phyloP scores from a whole-genome alignment of 768 basidiomycete species.

The Paxillus involutus region DNA sequence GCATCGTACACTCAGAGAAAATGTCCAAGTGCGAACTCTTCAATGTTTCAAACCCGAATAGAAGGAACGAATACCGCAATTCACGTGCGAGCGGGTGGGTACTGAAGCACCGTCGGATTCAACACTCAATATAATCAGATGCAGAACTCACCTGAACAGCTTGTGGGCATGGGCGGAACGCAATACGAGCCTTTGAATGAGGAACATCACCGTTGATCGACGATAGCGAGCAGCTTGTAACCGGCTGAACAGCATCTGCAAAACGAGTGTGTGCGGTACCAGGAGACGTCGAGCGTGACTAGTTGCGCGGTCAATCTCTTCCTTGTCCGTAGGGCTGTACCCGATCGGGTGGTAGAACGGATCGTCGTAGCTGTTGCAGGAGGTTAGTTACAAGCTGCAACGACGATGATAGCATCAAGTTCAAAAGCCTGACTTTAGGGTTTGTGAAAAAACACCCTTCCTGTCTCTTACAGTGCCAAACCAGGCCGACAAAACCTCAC shows the following conservation, averaged over 20 bases:
- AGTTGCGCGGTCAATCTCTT: constrained; percentile 71
- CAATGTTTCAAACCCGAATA: constrained; percentile 91
- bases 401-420: neutral
- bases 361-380: constrained; percentile 68
- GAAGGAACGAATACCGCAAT: constrained; percentile 82
- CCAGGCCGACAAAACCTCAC: constrained; percentile 89
- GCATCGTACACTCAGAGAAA: constrained; percentile 71
- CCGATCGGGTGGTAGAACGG: constrained; percentile 85
- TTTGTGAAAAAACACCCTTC: constrained; percentile 80
- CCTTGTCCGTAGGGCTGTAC: constrained; percentile 90
- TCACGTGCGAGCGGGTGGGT: constrained; percentile 92
- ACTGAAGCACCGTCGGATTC: constrained; percentile 39
- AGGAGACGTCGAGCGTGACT: constrained; percentile 73
- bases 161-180: constrained; percentile 73
- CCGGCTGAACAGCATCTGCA: constrained; percentile 89
- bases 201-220: constrained; percentile 77
- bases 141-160: constrained; percentile 63
- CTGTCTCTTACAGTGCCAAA: constrained; percentile 71
- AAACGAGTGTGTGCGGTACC: constrained; percentile 77
- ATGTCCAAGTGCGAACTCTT: constrained; percentile 86
- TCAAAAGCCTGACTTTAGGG: constrained; percentile 64
- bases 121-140: neutral
- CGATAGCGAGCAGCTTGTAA: constrained; percentile 93
- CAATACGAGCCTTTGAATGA: constrained; percentile 82
- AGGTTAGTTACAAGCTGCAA: constrained; percentile 5